Base-by-base conservation (phyloP, 2,329 filamentous ascomycete genomes). In the Pseudogymnoascus sp. region DNA sequence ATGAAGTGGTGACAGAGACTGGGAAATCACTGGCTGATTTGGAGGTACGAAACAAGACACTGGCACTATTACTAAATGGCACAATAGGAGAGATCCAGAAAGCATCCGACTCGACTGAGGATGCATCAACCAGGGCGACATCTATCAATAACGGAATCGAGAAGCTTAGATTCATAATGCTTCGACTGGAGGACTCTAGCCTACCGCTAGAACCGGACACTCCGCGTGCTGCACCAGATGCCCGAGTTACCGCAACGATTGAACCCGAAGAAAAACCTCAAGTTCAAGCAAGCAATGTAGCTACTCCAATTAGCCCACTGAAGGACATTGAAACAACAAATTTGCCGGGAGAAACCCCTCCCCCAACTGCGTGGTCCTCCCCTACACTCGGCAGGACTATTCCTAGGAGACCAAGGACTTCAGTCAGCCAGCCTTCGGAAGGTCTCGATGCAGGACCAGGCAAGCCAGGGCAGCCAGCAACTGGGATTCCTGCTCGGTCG, bases 21-120 rank as follows among this genome's bases (percentile, higher is more conserved):
- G 74, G 70, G 63, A 73, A 70, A 63, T 76, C 78, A 1, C 70
- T 86, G 12, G 75, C 77, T 16, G 77, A 79, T 56, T 75, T 91
- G 66, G 87, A 91, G 69, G 77, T 76, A 61, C 82, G 89, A 56
- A 92, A 91, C 68, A 81, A 79, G 67, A 82, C 85, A 64, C 75
- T 93, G 16, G 87, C 88, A 0, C 76, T 78, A 31, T 85, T 93
- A 81, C 81, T 93, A 8, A 84, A 88, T 62, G 84, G 85, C 66
- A 85, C 87, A 0, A 81, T 91, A 21, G 75, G 79, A 1, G 83
- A 83, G 59, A 79, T 93, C 1, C 87, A 85, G 77, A 77, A 81
- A 1, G 76, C 87, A 60, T 85, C 87, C 38, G 77, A 79, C 38
- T 78, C 79, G 1, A 63, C 82, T 25, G 76, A 81, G 50, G 66